A percentile compares a stretch with the other conserved stretches of the same genome.
phyloP scores from a whole-genome alignment of 192 early-diverging fungal species.

The Backusella circina region DNA sequence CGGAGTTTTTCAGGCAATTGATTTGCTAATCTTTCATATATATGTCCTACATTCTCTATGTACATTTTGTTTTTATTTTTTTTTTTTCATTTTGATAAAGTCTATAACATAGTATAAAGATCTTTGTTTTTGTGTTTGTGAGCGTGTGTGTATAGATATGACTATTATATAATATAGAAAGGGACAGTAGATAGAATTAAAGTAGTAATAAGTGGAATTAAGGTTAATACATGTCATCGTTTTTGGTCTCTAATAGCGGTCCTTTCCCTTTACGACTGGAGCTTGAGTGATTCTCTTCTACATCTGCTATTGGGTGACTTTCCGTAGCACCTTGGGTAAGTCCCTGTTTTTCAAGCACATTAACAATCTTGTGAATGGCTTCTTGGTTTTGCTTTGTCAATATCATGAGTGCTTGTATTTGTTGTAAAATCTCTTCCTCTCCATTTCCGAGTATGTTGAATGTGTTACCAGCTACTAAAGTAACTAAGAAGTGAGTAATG shows the following conservation, averaged over 20 bases:
- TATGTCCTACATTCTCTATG: not conserved
- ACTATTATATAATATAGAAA: not conserved
- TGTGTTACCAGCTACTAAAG: not conserved
- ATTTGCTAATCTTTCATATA: not conserved
- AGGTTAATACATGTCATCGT: not conserved
- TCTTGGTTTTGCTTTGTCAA: constrained; percentile 27
- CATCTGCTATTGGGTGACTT: not conserved
- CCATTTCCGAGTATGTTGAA: not conserved
- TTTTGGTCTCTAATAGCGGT: not conserved
- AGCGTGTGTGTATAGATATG: not conserved
- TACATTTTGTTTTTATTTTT: not conserved
- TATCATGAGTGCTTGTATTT: constrained; percentile 15
- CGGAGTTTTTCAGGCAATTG: not conserved
- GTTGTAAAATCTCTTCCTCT: constrained; percentile 14
- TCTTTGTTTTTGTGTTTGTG: not conserved
- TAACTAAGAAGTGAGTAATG: not conserved
- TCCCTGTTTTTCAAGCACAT: constrained; percentile 9
- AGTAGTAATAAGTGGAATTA: not conserved
- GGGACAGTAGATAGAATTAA: not conserved
- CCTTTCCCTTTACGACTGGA: constrained; percentile 4
- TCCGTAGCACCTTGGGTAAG: not conserved
- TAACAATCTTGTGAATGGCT: constrained; percentile 25
- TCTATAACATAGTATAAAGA: not conserved
- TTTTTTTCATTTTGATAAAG: not conserved
- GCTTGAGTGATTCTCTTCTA: not conserved